phyloP scores from a whole-genome alignment of 805 yeast genomes.

The Starmerella potacharoeniae region DNA sequence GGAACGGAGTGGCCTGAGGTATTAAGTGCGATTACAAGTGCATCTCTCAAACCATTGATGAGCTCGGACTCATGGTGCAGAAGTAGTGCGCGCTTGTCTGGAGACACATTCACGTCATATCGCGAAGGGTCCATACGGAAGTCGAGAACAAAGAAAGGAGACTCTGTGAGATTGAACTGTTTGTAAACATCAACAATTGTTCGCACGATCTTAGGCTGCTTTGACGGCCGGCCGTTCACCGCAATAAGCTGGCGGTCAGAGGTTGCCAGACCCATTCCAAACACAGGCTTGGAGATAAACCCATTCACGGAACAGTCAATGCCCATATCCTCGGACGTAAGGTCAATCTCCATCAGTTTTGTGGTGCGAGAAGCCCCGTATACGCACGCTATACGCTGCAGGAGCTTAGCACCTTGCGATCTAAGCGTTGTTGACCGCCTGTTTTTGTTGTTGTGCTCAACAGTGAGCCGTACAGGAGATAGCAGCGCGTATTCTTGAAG shows the following conservation, averaged over 20 bases:
- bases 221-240: slow-evolving; percentile 67
- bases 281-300: slow-evolving; percentile 59
- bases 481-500: slow-evolving; percentile 62
- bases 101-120: slow-evolving; percentile 79
- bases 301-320: slow-evolving; percentile 34
- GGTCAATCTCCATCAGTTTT: slow-evolving; percentile 43
- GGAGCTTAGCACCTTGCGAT: slow-evolving; percentile 38
- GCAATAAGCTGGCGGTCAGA: slow-evolving; percentile 66
- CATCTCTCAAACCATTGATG: slow-evolving; percentile 43
- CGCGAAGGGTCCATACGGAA: slow-evolving; percentile 38
- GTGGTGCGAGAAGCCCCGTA: slow-evolving; percentile 58
- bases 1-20: slow-evolving; percentile 32
- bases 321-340: slow-evolving; percentile 18
- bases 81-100: slow-evolving; percentile 70
- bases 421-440: slow-evolving; percentile 12
- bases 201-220: slow-evolving; percentile 42
- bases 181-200: slow-evolving; percentile 64
- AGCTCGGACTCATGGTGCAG: slow-evolving; percentile 56
- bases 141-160: slow-evolving; percentile 58
- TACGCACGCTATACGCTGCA: slow-evolving; percentile 49
- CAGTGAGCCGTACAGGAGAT: slow-evolving; percentile 46
- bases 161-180: slow-evolving; percentile 58
- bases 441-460: slow-evolving; percentile 38
- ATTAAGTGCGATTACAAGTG: slow-evolving; percentile 40
- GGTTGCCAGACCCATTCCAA: slow-evolving; percentile 64